phyloP scores from a whole-genome alignment of 148 eudicot genomes.

The Cornus florida region DNA sequence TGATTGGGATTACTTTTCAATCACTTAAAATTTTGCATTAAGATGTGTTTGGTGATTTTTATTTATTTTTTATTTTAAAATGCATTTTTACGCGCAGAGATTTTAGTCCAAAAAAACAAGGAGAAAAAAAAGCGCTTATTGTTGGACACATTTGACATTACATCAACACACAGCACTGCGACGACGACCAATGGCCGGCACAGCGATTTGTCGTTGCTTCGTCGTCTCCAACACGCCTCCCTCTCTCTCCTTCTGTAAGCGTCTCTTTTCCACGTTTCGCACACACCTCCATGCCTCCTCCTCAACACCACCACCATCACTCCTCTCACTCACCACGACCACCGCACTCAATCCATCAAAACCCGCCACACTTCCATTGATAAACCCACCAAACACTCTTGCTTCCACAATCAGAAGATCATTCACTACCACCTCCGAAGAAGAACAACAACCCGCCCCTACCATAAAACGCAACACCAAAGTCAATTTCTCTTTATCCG shows the following conservation, averaged over 20 bases:
- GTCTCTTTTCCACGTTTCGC: neutral
- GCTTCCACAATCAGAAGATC: neutral
- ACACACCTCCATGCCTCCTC: neutral
- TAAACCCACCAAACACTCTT: neutral
- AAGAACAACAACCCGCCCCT: neutral
- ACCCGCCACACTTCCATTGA: neutral
- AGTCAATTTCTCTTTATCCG: slow-evolving; percentile 59
- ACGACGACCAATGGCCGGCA: slow-evolving; percentile 23
- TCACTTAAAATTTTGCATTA: too few species aligned
- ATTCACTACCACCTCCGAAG: slow-evolving; percentile 18
- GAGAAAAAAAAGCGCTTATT: too few species aligned
- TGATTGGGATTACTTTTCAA: too few species aligned
- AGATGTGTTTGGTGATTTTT: too few species aligned
- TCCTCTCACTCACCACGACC: neutral
- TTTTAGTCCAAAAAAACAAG: too few species aligned
- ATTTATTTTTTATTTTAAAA: too few species aligned
- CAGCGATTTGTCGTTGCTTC: slow-evolving; percentile 17
- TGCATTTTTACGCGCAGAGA: too few species aligned
- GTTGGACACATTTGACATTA: too few species aligned
- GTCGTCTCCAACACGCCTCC: slow-evolving; percentile 10
- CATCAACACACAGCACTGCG: neutral
- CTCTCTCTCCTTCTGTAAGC: slow-evolving; percentile 10
- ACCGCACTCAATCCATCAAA: neutral
- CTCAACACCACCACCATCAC: neutral
- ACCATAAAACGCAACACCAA: slow-evolving; percentile 46